Base-by-base conservation (phyloP, 352 stramenopile species). In the Thraustochytrium striatum region DNA sequence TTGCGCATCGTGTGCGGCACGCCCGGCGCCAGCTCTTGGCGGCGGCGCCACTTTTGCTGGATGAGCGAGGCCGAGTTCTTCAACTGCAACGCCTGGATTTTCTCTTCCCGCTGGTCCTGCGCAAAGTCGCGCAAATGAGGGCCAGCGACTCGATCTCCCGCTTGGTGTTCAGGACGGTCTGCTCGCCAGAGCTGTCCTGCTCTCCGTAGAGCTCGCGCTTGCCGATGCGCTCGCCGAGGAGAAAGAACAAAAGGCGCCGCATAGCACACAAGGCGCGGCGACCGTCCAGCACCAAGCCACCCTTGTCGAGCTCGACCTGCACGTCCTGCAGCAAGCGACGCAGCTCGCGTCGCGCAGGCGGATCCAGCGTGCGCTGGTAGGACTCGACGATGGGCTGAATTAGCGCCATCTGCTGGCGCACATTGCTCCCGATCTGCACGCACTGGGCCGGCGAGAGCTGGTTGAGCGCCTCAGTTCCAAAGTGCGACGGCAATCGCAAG, bases 51-150 rank as follows among this genome's bases (percentile, higher is more conserved):
- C 1, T 82, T 85, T 9, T 79, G n/a, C 61, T 94, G 90, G 3
- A 94, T 84, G 1, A 88, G 87, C 50, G 86, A 81, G 25, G 93
- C 87, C 9, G 87, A 87, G 2, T 92, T 47, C 39, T 92, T 94
- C 25, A 92, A 87, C 16, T 85, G 83, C 0, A 93, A 83, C 0
- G 87, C 84, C 19, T 92, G 43, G 41, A 75, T 75, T 7, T 43
- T 30, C 0, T 75, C 65, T 43, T 75, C 65, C 13, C 41, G 39
- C 11, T 75, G 41, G 13, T 75, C 65, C 41, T 72, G 61, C 21
- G 19, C 50, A 75, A 75, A 75, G 39, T 75, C 65, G 65, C 65
- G 65, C 44, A 75, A 8, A 75, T 36, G n/a, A 32, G 13, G 44
- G 41, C 43, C 39, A 75, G 30, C 21, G 30, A 19, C 36, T 75